Evolutionary conservation across 441 rosid species (phyloP).

Genomic region (Hura crepitans): DNA sequence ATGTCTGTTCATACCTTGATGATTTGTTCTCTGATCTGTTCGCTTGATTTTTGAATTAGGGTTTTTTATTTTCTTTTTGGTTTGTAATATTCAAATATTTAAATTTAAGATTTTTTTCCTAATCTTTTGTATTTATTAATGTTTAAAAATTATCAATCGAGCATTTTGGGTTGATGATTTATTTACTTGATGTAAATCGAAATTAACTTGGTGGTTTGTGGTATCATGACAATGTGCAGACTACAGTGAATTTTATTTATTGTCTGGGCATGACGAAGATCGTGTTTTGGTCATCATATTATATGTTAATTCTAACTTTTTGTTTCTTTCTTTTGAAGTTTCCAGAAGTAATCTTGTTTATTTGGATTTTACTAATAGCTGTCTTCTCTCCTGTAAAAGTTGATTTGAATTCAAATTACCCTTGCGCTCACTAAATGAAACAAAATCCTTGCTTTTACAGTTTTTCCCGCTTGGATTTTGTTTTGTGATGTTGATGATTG

Average conservation of each 20-base stretch:
- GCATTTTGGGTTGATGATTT: not conserved
- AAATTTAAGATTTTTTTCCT: not conserved
- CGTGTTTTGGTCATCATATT: not conserved
- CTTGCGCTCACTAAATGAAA: not conserved
- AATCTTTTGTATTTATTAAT: not conserved
- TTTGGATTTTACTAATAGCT: constrained; percentile 1
- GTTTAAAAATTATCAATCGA: no score
- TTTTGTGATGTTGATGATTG: not conserved
- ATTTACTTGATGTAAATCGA: not conserved
- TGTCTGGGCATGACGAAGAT: not conserved
- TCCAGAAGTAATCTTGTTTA: not conserved
- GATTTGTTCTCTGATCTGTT: not conserved
- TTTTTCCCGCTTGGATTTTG: not conserved
- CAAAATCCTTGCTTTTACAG: not conserved
- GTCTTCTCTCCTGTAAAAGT: no score
- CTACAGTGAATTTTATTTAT: constrained; percentile 3
- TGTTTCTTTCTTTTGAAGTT: not conserved
- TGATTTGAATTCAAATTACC: not conserved
- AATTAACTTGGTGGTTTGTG: not conserved
- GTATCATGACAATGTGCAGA: not conserved
- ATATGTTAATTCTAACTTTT: not conserved
- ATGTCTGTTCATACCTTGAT: not conserved
- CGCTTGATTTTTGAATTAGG: not conserved
- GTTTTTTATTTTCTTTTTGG: not conserved
- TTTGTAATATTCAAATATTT: not conserved